Evolutionary conservation across 257 asterid genomes (phyloP).

Genomic region (Solanum chmielewskii): DNA sequence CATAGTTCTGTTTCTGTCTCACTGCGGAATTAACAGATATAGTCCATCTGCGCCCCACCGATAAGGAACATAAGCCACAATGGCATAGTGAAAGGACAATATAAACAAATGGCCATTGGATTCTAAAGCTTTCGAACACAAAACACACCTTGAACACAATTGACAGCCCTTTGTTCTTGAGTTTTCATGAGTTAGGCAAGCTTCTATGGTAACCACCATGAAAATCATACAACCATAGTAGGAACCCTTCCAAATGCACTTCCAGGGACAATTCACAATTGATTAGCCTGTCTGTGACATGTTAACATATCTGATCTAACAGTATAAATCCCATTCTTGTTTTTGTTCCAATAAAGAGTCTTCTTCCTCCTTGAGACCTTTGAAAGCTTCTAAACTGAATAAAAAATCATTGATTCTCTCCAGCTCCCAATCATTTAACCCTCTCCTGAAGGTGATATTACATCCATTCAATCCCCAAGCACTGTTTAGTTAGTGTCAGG

Average conservation of each 20-base stretch:
- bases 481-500: background rate
- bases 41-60: background rate
- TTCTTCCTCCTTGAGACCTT: background rate
- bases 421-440: background rate
- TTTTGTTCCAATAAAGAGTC: background rate
- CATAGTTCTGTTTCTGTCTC: background rate
- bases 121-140: background rate
- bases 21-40: background rate
- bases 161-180: background rate
- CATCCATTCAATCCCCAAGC: background rate
- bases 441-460: background rate
- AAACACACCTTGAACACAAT: background rate
- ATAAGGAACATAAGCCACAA: background rate
- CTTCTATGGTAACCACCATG: background rate
- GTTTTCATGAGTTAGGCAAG: background rate
- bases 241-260: background rate
- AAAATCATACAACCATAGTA: background rate
- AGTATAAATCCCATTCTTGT: background rate
- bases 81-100: background rate
- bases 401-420: background rate
- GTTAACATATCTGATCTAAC: background rate
- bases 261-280: background rate
- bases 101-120: background rate
- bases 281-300: background rate
- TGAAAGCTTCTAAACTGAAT: background rate